phyloP scores from a whole-genome alignment of 768 basidiomycete genomes.

The Podaxis sp. region DNA sequence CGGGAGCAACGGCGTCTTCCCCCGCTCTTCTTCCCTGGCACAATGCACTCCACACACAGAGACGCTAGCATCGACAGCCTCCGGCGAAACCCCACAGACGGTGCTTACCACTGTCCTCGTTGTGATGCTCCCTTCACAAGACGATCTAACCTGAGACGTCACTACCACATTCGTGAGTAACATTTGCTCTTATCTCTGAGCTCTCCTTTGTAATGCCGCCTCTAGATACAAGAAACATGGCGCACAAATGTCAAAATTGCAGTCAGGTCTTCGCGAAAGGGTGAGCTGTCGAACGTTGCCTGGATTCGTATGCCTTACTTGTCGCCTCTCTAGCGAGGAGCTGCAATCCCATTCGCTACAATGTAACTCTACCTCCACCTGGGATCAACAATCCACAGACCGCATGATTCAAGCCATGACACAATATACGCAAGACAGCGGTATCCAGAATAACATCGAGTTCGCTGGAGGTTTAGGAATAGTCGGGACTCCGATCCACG shows the following conservation, averaged over 20 bases:
- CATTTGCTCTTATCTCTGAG: slow-evolving; percentile 1
- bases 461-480: slow-evolving; percentile 9
- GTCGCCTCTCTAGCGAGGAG: slow-evolving; percentile 7
- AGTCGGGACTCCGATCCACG: slow-evolving; percentile 9
- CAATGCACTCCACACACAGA: slow-evolving; percentile 7
- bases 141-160: slow-evolving; percentile 30
- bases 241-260: slow-evolving; percentile 23
- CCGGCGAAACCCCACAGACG: slow-evolving; percentile 27
- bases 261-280: slow-evolving; percentile 19
- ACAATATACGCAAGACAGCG: slow-evolving; percentile 4
- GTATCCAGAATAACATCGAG: slow-evolving; percentile 9
- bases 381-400: slow-evolving; percentile 6
- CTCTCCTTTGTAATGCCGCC: slow-evolving; percentile 7
- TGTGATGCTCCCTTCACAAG: slow-evolving; percentile 33
- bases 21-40: background rate
- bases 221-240: slow-evolving; percentile 23
- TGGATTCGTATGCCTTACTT: background rate
- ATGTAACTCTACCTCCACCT: slow-evolving; percentile 3
- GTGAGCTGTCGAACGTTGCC: slow-evolving; percentile 9
- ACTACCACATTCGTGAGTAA: slow-evolving; percentile 30
- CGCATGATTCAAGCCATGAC: slow-evolving; percentile 10
- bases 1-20: slow-evolving; percentile 2
- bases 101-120: slow-evolving; percentile 31
- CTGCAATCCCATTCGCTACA: slow-evolving; percentile 12
- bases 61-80: slow-evolving; percentile 24